Base-by-base conservation (phyloP, 1,284 basidiomycete species). In the Malassezia nana region DNA sequence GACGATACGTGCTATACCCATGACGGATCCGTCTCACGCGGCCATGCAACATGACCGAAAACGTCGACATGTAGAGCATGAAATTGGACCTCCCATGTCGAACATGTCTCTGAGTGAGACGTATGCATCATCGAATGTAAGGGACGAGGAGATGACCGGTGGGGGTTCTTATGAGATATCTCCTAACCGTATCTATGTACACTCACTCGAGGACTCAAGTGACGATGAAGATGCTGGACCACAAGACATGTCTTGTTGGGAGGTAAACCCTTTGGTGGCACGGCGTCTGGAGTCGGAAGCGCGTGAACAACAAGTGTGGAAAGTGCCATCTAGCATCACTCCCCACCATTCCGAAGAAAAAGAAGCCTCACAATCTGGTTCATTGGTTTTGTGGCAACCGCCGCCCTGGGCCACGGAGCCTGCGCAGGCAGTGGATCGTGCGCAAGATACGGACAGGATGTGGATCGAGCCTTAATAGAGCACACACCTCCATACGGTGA, bases 111-210 rank as follows among this genome's bases (percentile, higher is more conserved):
- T 55, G 7, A n/a, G 31, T 7, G 52, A 50, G 16, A 16, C 30
- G 8, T 26, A 22, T 8, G 26, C 6, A 5, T 10, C 31, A 3
- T 13, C 3, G 15, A 30, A 24, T 8, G 12, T n/a, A 20, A 16
- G 15, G 5, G 54, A 56, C 18, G 40, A 30, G n/a, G 54, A 56
- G 2, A 56, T 56, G 54, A 15, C 43, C 1, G 7, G 26, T 3
- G 54, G 54, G 4, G 43, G 16, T 16, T 50, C 54, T 3, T 56
- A 56, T n/a, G 54, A 56, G 15, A 56, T 56, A 22, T 39, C 48
- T 10, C 54, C 54, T 10, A 4, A 51, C 25, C 54, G 54, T 22
- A 29, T 47, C 38, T 56, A 51, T 42, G 54, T 56, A 13, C 42
- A 51, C 32, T 33, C 54, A 12, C 32, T 56, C n/a, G 43, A 45